phyloP scores from a whole-genome alignment of 2,329 filamentous ascomycete species.

The Sphaerulina musiva region DNA sequence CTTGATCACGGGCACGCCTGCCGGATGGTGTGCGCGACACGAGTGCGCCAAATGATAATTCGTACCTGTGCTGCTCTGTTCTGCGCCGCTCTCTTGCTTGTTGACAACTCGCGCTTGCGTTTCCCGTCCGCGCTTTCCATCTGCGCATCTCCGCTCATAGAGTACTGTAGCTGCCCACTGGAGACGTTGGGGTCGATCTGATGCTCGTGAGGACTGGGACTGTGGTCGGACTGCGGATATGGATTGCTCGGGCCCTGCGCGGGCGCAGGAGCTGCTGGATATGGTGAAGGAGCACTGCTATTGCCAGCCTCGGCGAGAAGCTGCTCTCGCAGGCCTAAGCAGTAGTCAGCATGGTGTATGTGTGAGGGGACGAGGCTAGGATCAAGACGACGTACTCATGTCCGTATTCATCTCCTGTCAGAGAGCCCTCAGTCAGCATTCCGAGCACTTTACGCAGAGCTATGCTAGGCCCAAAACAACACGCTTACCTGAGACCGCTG shows the following conservation, averaged over 20 bases:
- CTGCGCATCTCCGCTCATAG: conserved; percentile 44
- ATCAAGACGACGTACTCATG: conserved; percentile 36
- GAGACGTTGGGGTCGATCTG: conserved; percentile 56
- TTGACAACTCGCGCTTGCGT: conserved; percentile 84
- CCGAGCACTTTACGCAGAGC: neutral
- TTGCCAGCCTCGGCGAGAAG: conserved; percentile 48
- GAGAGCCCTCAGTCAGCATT: conserved; percentile 17
- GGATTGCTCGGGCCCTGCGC: conserved; percentile 26
- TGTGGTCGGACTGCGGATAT: conserved; percentile 38
- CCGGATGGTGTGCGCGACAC: too few relatives aligned
- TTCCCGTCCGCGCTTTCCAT: conserved; percentile 53
- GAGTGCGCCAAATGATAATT: neutral
- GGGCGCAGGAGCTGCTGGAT: conserved; percentile 33
- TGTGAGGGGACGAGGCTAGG: conserved; percentile 1
- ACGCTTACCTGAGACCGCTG: conserved; percentile 49
- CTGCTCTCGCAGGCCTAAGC: conserved; percentile 55
- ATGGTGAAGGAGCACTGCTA: conserved; percentile 35
- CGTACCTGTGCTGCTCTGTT: conserved; percentile 93
- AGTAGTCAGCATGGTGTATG: conserved; percentile 9
- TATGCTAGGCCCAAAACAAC: conserved; percentile 7
- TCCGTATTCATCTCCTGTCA: conserved; percentile 32
- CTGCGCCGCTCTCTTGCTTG: conserved; percentile 92
- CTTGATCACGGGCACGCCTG: too few relatives aligned
- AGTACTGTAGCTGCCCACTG: conserved; percentile 40
- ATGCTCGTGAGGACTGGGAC: conserved; percentile 36